Evolutionary conservation across 164 flowering plant species (phyloP).

Genomic region (Santalum album): DNA sequence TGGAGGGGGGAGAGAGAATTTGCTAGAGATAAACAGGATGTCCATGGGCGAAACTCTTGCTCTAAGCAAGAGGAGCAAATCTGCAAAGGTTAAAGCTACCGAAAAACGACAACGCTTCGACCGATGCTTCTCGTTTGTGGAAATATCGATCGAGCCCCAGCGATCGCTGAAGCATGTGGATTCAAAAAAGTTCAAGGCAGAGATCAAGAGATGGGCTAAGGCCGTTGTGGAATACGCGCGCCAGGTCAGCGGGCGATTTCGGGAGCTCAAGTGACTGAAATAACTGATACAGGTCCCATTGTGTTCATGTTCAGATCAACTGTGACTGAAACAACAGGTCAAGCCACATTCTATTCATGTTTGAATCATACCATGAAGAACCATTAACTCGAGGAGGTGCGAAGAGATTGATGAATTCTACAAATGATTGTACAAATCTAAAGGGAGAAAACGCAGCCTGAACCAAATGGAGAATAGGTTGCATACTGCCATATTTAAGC

Average conservation of each 20-base stretch:
- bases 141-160: conserved; percentile 30
- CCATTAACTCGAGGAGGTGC: too few species aligned
- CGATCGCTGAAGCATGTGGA: conserved; percentile 35
- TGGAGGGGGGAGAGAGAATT: too few species aligned
- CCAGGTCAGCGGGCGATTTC: conserved; percentile 36
- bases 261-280: conserved; percentile 15
- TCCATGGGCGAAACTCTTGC: conserved; percentile 15
- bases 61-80: not conserved
- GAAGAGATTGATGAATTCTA: too few species aligned
- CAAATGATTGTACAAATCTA: too few species aligned
- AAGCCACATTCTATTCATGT: too few species aligned
- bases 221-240: conserved; percentile 59
- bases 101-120: conserved; percentile 17
- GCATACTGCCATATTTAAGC: too few species aligned
- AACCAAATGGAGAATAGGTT: too few species aligned
- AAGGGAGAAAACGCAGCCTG: too few species aligned
- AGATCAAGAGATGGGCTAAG: conserved; percentile 70
- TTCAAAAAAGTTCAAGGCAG: conserved; percentile 44
- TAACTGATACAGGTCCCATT: too few species aligned
- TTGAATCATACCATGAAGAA: too few species aligned
- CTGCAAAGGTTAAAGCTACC: not conserved
- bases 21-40: conserved; percentile 6
- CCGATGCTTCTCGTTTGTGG: conserved; percentile 33
- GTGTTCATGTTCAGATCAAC: too few species aligned
- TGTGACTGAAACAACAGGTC: too few species aligned